phyloP scores from a whole-genome alignment of 352 stramenopile species.

The Phytopythium oedochilum region DNA sequence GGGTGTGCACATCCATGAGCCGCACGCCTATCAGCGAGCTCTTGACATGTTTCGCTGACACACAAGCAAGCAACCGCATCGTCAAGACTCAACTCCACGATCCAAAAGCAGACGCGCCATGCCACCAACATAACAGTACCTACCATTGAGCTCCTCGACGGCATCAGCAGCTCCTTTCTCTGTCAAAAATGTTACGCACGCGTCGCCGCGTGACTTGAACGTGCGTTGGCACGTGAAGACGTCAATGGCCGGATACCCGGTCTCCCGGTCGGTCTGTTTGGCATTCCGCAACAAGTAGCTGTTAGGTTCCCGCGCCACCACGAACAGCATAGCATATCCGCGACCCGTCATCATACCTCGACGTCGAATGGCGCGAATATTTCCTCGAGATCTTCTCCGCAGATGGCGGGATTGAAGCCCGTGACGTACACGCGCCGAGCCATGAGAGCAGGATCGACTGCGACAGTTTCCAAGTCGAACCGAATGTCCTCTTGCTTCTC shows the following conservation, averaged over 20 bases:
- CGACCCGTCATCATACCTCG: no score
- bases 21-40: slow-evolving; percentile 51
- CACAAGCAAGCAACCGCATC: neutral
- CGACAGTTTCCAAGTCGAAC: slow-evolving; percentile 32
- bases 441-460: slow-evolving; percentile 32
- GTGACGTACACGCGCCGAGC: slow-evolving; percentile 52
- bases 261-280: slow-evolving; percentile 35
- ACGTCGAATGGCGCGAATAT: slow-evolving; percentile 54
- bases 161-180: slow-evolving; percentile 31
- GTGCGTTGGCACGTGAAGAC: slow-evolving; percentile 50
- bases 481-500: slow-evolving; percentile 41
- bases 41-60: slow-evolving; percentile 48
- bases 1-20: slow-evolving; percentile 36
- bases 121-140: slow-evolving; percentile 1
- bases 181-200: slow-evolving; percentile 37
- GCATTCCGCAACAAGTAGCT: slow-evolving; percentile 1
- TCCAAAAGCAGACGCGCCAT: neutral
- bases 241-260: slow-evolving; percentile 43
- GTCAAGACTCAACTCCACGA: neutral
- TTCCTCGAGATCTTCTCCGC: slow-evolving; percentile 41
- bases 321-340: no score
- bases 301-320: no score
- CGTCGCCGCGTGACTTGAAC: slow-evolving; percentile 44
- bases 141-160: slow-evolving; percentile 54
- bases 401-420: slow-evolving; percentile 38